Percentiles rank a stretch among this genome's conserved stretches.
Conservation (phyloP, 495 filamentous ascomycete species). For the Hypoxylon fragiforme region DNA sequence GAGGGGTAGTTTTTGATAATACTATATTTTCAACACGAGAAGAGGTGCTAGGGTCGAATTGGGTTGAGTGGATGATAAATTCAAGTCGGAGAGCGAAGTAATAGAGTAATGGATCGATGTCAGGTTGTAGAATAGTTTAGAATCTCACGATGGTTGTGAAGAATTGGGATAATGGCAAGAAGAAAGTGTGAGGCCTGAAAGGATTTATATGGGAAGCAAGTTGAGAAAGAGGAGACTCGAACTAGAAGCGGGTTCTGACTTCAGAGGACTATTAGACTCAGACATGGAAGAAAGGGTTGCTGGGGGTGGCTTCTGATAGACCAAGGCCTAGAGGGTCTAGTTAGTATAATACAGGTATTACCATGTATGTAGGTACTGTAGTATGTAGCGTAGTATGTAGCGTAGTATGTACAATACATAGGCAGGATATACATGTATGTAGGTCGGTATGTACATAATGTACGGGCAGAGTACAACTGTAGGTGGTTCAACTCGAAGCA, state of each 20-base stretch:
- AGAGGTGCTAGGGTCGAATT: constrained; percentile 8
- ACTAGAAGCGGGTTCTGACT: constrained; percentile 12
- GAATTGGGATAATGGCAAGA: no score
- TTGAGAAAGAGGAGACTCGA: constrained; percentile 34
- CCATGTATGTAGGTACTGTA: no score
- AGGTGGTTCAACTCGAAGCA: constrained; percentile 16
- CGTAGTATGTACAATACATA: no score
- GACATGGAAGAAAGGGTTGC: constrained; percentile 15
- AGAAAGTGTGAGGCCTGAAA: no score
- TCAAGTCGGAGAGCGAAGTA: no score
- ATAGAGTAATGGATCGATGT: no score
- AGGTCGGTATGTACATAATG: no score
- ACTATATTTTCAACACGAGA: not conserved
- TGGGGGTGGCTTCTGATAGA: constrained; percentile 28
- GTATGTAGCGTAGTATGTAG: no score
- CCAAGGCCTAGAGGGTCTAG: constrained; percentile 20
- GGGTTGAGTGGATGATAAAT: constrained; percentile 10
- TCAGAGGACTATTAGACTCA: constrained; percentile 7
- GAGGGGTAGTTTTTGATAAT: constrained; percentile 11
- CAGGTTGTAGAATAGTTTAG: not conserved
- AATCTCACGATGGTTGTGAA: no score
- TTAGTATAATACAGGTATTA: no score
- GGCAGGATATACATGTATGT: no score
- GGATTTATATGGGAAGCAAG: constrained; percentile 26
- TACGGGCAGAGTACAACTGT: constrained; percentile 10